Conservation (phyloP, 306 rosid genomes). For the Vachellia pachyceras region DNA sequence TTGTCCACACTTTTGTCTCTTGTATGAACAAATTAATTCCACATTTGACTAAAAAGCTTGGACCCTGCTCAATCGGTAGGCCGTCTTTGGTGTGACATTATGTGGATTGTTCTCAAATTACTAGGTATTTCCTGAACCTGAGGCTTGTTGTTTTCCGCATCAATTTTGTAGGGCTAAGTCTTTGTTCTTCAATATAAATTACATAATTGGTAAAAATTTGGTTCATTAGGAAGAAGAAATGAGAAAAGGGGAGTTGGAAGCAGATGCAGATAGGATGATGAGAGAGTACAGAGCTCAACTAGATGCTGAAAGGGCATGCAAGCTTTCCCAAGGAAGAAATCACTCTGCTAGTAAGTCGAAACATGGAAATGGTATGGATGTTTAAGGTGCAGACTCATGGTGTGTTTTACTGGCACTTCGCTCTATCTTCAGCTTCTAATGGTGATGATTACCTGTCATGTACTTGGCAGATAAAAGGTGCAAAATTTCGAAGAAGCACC, state of each 20-base stretch:
- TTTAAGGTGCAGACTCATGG: slow-evolving; percentile 15
- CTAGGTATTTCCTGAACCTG: slow-evolving; percentile 28
- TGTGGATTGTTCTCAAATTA: slow-evolving; percentile 25
- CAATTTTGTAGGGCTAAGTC: slow-evolving; percentile 32
- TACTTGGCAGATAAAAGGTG: slow-evolving; percentile 74
- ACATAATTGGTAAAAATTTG: slow-evolving; percentile 23
- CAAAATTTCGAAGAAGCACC: slow-evolving; percentile 81
- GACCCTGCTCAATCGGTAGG: not conserved
- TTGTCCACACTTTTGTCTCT: slow-evolving; percentile 1
- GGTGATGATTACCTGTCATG: slow-evolving; percentile 22
- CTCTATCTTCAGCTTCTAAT: slow-evolving; percentile 33
- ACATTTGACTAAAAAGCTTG: not conserved
- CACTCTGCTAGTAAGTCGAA: slow-evolving; percentile 72
- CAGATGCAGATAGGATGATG: slow-evolving; percentile 94
- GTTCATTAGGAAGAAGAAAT: slow-evolving; percentile 86
- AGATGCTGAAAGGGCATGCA: slow-evolving; percentile 92
- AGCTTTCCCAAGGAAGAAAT: slow-evolving; percentile 92
- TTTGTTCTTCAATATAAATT: slow-evolving; percentile 19
- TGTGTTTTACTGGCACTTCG: slow-evolving; percentile 12
- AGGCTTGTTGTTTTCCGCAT: not conserved
- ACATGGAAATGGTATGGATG: slow-evolving; percentile 79
- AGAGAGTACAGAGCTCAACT: slow-evolving; percentile 97
- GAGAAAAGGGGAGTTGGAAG: slow-evolving; percentile 90
- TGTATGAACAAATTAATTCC: not conserved
- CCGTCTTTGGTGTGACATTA: slow-evolving; percentile 11